These are phyloP conservation scores for Nicotiana knightiana DNA, from an alignment of 257 asterid genomes.

Conservation along the genomic window DNA sequence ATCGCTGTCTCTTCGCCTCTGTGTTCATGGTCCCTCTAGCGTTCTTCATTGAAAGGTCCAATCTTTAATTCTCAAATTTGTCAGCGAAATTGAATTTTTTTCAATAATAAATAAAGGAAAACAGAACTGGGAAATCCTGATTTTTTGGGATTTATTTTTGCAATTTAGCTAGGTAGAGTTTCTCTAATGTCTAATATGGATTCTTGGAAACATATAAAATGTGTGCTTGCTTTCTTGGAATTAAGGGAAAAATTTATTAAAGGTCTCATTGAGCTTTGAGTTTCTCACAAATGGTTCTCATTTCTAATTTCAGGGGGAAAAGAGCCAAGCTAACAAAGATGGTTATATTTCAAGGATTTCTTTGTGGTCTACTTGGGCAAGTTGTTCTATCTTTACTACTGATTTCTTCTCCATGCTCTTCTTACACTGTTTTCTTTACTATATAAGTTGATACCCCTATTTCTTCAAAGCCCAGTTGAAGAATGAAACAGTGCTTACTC, in stretches of 20 bases:
- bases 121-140: neutral
- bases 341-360: conserved; percentile 32
- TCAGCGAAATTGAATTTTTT: no score
- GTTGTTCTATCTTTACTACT: neutral
- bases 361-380: conserved; percentile 60
- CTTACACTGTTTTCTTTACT: no score
- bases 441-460: neutral
- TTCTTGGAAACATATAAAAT: neutral
- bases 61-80: neutral
- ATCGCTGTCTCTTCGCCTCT: conserved; percentile 57
- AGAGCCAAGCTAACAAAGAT: conserved; percentile 52
- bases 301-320: conserved; percentile 36
- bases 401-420: neutral
- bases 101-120: neutral
- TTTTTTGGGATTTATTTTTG: neutral
- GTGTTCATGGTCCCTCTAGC: conserved; percentile 51
- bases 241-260: neutral
- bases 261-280: neutral
- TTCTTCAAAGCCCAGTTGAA: neutral
- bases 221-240: neutral
- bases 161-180: neutral
- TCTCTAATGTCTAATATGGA: neutral
- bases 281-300: neutral
- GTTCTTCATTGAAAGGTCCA: conserved; percentile 43
- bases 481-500: neutral